Evolutionary conservation across 1,139 yeast genomes (phyloP).

Genomic region (Hanseniaspora uvarum): DNA sequence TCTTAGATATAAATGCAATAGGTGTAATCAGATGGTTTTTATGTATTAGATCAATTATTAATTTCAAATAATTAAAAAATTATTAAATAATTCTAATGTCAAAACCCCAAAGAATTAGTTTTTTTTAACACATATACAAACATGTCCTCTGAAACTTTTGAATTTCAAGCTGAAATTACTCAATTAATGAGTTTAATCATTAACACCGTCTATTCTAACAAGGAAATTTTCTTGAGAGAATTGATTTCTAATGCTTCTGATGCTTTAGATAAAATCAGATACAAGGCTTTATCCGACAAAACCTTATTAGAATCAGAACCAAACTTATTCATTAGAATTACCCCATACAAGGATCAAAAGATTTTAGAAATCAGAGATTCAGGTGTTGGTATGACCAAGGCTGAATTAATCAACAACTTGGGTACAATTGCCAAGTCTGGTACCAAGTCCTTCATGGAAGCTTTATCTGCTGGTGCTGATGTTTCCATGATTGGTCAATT

Average conservation of each 20-base stretch:
- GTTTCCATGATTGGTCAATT: conserved; percentile 99
- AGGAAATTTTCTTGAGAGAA: conserved; percentile 98
- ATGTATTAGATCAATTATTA: no score
- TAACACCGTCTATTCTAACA: conserved; percentile 98
- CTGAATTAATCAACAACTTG: conserved; percentile 95
- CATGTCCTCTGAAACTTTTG: conserved; percentile 75
- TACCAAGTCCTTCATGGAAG: conserved; percentile 99
- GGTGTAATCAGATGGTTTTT: no score
- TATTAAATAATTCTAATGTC: not conserved
- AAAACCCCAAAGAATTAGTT: not conserved
- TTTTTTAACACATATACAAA: conserved; percentile 15
- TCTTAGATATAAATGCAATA: not conserved
- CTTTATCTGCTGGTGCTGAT: conserved; percentile 98
- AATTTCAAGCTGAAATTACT: conserved; percentile 99
- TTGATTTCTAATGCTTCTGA: conserved; percentile 96
- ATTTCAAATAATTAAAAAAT: no score
- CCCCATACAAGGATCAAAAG: conserved; percentile 90
- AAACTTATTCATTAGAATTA: conserved; percentile 90
- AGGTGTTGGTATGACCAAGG: conserved; percentile 99
- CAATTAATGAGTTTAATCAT: conserved; percentile 99
- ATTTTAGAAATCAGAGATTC: conserved; percentile 96
- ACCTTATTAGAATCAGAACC: conserved; percentile 89
- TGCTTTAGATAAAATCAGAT: conserved; percentile 94
- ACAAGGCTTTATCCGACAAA: conserved; percentile 90
- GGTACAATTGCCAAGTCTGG: conserved; percentile 99